phyloP scores from a whole-genome alignment of 2,329 filamentous ascomycete species.

The Erysiphe pulchra region DNA sequence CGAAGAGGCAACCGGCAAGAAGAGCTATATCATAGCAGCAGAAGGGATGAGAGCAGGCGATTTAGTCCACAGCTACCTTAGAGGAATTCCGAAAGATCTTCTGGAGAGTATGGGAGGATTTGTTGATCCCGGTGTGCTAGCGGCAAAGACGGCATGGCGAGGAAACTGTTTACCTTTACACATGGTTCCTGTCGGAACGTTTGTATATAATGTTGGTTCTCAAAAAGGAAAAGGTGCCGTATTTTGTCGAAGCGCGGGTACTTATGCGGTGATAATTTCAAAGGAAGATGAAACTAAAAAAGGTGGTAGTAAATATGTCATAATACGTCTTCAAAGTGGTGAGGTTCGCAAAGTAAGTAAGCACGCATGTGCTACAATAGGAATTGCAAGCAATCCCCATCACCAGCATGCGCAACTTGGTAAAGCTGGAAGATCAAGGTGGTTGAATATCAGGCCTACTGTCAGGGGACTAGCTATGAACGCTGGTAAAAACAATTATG shows the following conservation, averaged over 20 bases:
- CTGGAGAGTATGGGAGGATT: conserved; percentile 79
- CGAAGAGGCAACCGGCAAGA: conserved; percentile 42
- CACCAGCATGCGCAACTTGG: conserved; percentile 77
- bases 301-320: conserved; percentile 50
- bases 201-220: conserved; percentile 73
- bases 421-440: conserved; percentile 81
- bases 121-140: conserved; percentile 84
- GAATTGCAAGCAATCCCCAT: conserved; percentile 78
- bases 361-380: conserved; percentile 84
- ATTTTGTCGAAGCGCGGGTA: conserved; percentile 86
- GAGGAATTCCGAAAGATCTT: conserved; percentile 68
- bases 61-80: conserved; percentile 70
- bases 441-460: conserved; percentile 82
- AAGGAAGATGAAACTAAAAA: conserved; percentile 55
- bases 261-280: conserved; percentile 65
- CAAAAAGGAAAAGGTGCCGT: conserved; percentile 49
- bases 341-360: conserved; percentile 75
- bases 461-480: conserved; percentile 98
- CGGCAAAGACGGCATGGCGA: conserved; percentile 76
- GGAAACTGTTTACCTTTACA: conserved; percentile 89
- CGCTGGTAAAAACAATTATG: conserved; percentile 33
- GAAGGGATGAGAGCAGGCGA: conserved; percentile 87
- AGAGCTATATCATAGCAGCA: conserved; percentile 84
- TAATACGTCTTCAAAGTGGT: conserved; percentile 70
- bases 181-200: conserved; percentile 87